Evolutionary conservation across 176 grass and related monocot species (phyloP), one percentile per base, ranked within the genome.

Genomic region (Stipa capillata): DNA sequence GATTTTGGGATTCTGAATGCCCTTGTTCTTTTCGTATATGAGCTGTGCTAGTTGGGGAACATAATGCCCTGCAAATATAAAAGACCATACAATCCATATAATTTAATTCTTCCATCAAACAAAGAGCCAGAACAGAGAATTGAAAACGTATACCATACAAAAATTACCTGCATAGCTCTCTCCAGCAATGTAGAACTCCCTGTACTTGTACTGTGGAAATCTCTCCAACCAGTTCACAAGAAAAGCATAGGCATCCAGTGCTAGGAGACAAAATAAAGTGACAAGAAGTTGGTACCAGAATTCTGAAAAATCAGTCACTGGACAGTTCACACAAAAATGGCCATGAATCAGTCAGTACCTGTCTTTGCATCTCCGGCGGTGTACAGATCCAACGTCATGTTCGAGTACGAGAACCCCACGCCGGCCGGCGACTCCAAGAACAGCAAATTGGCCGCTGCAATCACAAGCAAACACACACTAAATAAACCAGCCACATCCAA

Each of bases 391-490:
- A 91, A 43, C 21, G 90, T 83, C 2, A 78, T 81, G 55, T 99
- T 99, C 1, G 92, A 93, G 80, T 99, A 99, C 13, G 96, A 99
- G 80, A 99, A 99, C 21, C 96, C 96, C 28, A 99, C 96, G 44
- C 96, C 96, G 6, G 90, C 92, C 43, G 96, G 96, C 25, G 96
- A 99, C 77, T 99, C 96, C 85, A 95, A 32, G 88, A 99, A 99
- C 47, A 99, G 87, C 84, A 99, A 85, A 64, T 95, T 95, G 45
- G 96, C 92, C 39, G 87, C 96, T 99, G 81, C 76, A 87, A 41
- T 64, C 53, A 69, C 55, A 59, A 82, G 33, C 13, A 8, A 45
- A 44, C 58, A 79, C 58, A 29, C 57, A 40, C 49, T 23, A 34
- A 86, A 61, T 75, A 20, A 60, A 70, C 69, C 27, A 82, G 52